Base-by-base conservation (phyloP, 129 eudicot genomes). In the Mikania micrantha region DNA sequence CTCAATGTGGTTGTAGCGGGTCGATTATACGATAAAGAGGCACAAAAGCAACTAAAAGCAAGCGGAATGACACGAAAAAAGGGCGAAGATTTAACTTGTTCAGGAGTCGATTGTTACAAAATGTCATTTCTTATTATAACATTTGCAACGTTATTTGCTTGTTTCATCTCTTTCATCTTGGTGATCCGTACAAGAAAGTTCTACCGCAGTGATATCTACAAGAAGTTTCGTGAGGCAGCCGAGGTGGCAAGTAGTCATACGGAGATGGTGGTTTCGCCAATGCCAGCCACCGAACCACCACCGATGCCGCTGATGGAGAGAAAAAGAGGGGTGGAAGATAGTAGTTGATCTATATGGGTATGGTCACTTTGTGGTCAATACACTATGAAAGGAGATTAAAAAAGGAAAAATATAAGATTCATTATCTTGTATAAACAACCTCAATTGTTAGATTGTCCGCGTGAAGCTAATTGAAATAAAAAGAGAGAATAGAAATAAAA, bases 1-100 rank as follows among this genome's bases (percentile, higher is more conserved):
- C 77, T 90, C 15, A 90, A 87, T 44, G 97, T 90, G 73, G 78
- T 81, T 21, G 84, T 90, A 19, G 62, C 95, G 4, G 95, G 97
- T 53, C 58, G 84, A 69, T 74, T 90, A 62, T 90, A 90, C 48
- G 97, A 90, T 35, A 72, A 25, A 35, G 97, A 90, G 69, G 97
- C 91, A n/a, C n/a, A 6, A 19, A 48, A 19, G 7, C 54, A 48
- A 17, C 9, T 48, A 11, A 17, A 25, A 7, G 25, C 25, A 16
- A 17, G 2, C 11, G 54, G 24, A 1, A 48, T 17, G 54, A 19
- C 24, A 1, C 24, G 54, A 7, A 17, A 48, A 48, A 10, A 7
- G 54, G 54, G 54, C 2, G 54, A 48, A 4, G 54, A 48, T 19
- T 25, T 48, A 7, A 48, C 54, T 16, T 48, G 54, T 8, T 6